Evolutionary conservation across 192 early-diverging fungal species (phyloP).

Genomic region (Geranomyces michiganensis): DNA sequence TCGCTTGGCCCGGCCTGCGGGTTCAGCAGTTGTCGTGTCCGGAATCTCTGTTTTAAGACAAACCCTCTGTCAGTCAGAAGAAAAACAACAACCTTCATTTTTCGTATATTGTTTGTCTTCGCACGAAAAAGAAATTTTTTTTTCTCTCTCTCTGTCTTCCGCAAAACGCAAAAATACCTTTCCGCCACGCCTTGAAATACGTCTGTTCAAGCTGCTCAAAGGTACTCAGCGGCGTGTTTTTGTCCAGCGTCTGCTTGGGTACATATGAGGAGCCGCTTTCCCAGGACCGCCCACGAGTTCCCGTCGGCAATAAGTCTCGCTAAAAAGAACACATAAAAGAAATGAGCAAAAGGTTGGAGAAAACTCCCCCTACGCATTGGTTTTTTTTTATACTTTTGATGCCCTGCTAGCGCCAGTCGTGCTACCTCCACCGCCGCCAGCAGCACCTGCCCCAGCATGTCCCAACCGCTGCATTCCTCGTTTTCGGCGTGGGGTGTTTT

Average conservation of each 20-base stretch:
- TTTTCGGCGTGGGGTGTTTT: too few relatives aligned
- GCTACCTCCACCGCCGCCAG: too few relatives aligned
- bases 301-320: conserved; percentile 50
- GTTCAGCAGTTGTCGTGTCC: background rate
- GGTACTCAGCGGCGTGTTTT: conserved; percentile 37
- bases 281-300: conserved; percentile 56
- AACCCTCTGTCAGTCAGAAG: background rate
- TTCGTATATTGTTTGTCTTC: too few relatives aligned
- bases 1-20: conserved; percentile 4
- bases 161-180: conserved; percentile 24
- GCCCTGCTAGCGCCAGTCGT: background rate
- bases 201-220: conserved; percentile 49
- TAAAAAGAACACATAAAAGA: background rate
- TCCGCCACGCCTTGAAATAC: conserved; percentile 30
- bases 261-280: conserved; percentile 50
- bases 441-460: too few relatives aligned
- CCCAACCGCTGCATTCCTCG: too few relatives aligned
- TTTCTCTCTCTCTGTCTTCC: background rate
- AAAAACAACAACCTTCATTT: too few relatives aligned
- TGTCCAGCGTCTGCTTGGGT: conserved; percentile 26
- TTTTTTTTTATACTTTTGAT: conserved; percentile 1
- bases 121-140: too few relatives aligned
- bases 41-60: background rate
- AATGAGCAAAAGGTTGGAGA: background rate
- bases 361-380: too few relatives aligned